Base-by-base conservation (phyloP, 495 filamentous ascomycete genomes). In the Penicillium goetzii region DNA sequence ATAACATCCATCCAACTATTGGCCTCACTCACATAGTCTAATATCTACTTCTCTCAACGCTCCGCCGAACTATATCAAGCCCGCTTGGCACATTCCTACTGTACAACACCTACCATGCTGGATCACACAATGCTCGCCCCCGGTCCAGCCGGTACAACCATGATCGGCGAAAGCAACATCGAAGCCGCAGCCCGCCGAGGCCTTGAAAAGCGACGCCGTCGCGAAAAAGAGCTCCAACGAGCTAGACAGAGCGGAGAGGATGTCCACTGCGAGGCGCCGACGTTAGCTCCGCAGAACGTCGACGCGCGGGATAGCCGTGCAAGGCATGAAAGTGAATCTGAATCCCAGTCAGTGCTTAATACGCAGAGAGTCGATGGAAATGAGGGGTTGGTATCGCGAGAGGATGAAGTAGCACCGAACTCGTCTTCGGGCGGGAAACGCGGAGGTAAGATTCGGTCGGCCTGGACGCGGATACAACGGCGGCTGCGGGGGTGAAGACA, bases 91-190 rank as follows among this genome's bases (percentile, higher is more conserved):
- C 15, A 54, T 11, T 41, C 53, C 15, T 56, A 56, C 19, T 23
- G 1, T 11, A 32, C 5, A n/a, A 32, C 51, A 11, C 15, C 9
- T 38, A 36, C 33, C 60, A 61, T 55, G 59, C 3, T 58, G 32
- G 62, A 65, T 14, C 21, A 28, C 9, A 65, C 58, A 15, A 54
- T 61, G 28, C 38, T 68, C 8, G 58, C 65, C 47, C 62, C 50
- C 2, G 62, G 59, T 8, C 62, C 62, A 32, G 49, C 62, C 19
- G 62, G 62, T 1, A 68, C 62, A 4, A 59, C 38, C 8, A 68
- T 68, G 66, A 54, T 68, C 8, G 66, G 66, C 23, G 66, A 68
- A 34, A 55, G 66, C 33, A 64, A 26, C 8, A 68, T 62, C 25
- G 62, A 68, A 50, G 66, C 45, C 11, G 66, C 66, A 2, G 62